Conservation (phyloP, 768 basidiomycete genomes). For the Mycena galopus region DNA sequence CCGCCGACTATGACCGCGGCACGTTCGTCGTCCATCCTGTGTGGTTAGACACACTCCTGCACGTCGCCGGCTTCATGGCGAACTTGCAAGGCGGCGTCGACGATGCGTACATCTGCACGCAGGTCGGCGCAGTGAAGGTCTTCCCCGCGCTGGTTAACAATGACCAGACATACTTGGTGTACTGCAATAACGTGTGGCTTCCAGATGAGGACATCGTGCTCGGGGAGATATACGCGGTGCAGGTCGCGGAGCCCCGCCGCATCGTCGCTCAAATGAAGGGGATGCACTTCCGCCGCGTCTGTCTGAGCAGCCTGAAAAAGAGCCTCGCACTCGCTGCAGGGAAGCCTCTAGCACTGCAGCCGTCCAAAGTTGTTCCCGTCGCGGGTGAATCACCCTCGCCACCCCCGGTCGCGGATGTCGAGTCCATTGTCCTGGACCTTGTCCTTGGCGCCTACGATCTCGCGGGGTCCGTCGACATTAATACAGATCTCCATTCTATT, state of each 20-base stretch:
- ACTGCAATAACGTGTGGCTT: constrained; percentile 61
- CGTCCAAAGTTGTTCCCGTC: not conserved
- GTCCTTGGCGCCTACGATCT: constrained; percentile 59
- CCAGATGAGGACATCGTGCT: constrained; percentile 60
- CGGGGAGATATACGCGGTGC: constrained; percentile 66
- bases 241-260: constrained; percentile 46
- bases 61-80: constrained; percentile 77
- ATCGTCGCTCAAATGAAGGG: constrained; percentile 71
- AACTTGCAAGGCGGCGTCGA: constrained; percentile 66
- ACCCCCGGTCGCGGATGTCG: constrained; percentile 36
- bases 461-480: constrained; percentile 48
- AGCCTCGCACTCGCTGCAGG: constrained; percentile 55
- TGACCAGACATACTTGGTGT: constrained; percentile 60
- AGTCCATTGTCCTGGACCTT: constrained; percentile 49
- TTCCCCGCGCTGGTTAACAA: constrained; percentile 58
- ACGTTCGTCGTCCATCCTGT: constrained; percentile 63
- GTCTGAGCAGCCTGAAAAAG: constrained; percentile 62
- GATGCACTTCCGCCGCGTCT: constrained; percentile 71
- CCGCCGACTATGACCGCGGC: constrained; percentile 45
- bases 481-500: constrained; percentile 62
- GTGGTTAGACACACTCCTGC: constrained; percentile 77
- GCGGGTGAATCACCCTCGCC: constrained; percentile 1
- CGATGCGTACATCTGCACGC: constrained; percentile 75
- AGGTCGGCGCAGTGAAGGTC: constrained; percentile 62
- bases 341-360: not conserved